phyloP scores from a whole-genome alignment of 2,329 filamentous ascomycete species.

The Metarhizium rileyi region DNA sequence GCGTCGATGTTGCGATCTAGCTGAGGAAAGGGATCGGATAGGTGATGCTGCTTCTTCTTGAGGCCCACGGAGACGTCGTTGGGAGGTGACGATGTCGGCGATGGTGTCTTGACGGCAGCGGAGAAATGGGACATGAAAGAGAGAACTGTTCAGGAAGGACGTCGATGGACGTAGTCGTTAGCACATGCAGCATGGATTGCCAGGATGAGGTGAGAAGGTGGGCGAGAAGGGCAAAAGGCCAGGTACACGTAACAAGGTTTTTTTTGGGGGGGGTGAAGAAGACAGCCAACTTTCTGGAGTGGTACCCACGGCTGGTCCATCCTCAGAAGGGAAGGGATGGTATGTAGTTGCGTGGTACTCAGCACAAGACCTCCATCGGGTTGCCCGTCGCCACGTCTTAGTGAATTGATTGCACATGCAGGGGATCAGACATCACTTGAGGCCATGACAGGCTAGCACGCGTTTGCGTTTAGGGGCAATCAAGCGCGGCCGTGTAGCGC shows the following conservation, averaged over 20 bases:
- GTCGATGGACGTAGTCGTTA: constrained; percentile 1
- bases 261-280: background rate
- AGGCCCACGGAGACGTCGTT: constrained; percentile 23
- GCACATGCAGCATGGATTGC: background rate
- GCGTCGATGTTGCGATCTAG: constrained; percentile 24
- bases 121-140: constrained; percentile 84
- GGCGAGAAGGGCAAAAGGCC: background rate
- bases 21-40: constrained; percentile 21
- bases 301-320: too few relatives aligned
- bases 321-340: too few relatives aligned
- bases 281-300: background rate
- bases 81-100: constrained; percentile 35
- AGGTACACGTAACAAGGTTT: background rate
- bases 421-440: too few relatives aligned
- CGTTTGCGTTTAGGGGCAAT: too few relatives aligned
- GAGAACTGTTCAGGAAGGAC: constrained; percentile 46
- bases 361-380: too few relatives aligned
- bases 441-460: too few relatives aligned
- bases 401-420: too few relatives aligned
- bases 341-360: too few relatives aligned
- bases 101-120: constrained; percentile 35
- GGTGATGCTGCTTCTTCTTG: constrained; percentile 18
- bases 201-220: background rate
- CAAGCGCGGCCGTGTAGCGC: too few relatives aligned
- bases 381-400: too few relatives aligned